Percentiles rank a stretch among this genome's conserved stretches.
These are phyloP conservation scores for Trichosporon inkin DNA, from an alignment of 1,284 basidiomycete species.

Conservation along the genomic window DNA sequence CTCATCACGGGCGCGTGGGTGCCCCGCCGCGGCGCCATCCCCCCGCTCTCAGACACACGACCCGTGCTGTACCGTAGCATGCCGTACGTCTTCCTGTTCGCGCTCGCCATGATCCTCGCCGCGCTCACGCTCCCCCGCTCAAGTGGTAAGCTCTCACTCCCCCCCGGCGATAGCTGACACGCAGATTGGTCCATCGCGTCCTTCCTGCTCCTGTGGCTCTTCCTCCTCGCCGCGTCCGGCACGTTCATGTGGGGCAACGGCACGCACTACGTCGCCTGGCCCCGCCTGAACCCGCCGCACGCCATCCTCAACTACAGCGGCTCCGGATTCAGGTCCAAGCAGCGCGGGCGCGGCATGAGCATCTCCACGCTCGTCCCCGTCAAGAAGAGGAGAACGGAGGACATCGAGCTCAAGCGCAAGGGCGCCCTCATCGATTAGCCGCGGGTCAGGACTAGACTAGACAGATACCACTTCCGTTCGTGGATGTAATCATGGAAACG, in stretches of 20 bases:
- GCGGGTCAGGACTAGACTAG: background rate
- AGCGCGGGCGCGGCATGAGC: slow-evolving; percentile 67
- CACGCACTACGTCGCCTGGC: slow-evolving; percentile 81
- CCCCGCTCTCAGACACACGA: slow-evolving; percentile 70
- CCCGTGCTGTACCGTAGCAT: slow-evolving; percentile 79
- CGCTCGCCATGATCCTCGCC: slow-evolving; percentile 79
- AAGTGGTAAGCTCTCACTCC: slow-evolving; percentile 68
- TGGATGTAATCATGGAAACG: background rate
- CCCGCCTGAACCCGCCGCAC: slow-evolving; percentile 77
- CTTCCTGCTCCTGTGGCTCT: slow-evolving; percentile 76
- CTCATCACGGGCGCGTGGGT: slow-evolving; percentile 88
- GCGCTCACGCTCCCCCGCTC: slow-evolving; percentile 76
- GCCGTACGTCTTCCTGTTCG: slow-evolving; percentile 76
- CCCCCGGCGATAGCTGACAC: background rate
- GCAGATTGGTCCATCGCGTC: slow-evolving; percentile 40
- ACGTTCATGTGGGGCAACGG: slow-evolving; percentile 68
- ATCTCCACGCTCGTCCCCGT: slow-evolving; percentile 47
- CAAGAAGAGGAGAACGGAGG: slow-evolving; percentile 23
- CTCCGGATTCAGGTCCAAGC: slow-evolving; percentile 72
- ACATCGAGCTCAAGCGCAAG: slow-evolving; percentile 49
- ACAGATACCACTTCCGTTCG: background rate
- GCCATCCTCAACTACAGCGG: slow-evolving; percentile 82
- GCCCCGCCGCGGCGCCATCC: slow-evolving; percentile 64
- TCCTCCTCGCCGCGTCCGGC: slow-evolving; percentile 60
- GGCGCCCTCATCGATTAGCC: slow-evolving; percentile 49